Evolutionary conservation across 208 protist species (phyloP).

Genomic region (Polymyxa betae): DNA sequence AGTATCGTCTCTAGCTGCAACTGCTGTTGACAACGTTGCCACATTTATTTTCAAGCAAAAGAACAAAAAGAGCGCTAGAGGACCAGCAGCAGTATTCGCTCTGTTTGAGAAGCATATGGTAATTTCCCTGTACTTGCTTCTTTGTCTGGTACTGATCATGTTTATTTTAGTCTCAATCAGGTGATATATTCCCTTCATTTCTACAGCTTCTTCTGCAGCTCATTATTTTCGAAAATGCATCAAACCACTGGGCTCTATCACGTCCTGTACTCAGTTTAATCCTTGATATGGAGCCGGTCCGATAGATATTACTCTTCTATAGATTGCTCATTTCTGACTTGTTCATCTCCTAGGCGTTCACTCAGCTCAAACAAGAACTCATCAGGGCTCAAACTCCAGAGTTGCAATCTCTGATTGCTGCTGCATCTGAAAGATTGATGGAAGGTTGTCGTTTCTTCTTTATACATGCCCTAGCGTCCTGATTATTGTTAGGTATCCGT

Average conservation of each 20-base stretch:
- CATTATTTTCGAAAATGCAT: neutral
- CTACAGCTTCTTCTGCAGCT: neutral
- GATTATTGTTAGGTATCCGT: neutral
- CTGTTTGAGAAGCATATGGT: slow-evolving; percentile 4
- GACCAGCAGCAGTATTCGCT: neutral
- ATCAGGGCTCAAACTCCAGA: neutral
- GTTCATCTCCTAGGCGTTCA: neutral
- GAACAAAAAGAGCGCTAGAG: neutral
- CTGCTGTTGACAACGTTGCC: slow-evolving; percentile 38
- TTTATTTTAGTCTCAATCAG: neutral
- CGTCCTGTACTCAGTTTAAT: slow-evolving; percentile 9
- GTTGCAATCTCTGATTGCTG: neutral
- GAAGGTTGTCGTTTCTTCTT: too few relatives aligned
- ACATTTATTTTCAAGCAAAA: slow-evolving; percentile 51
- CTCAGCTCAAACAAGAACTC: slow-evolving; percentile 14
- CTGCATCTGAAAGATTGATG: neutral
- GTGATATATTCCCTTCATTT: neutral
- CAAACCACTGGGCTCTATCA: slow-evolving; percentile 16
- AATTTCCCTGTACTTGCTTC: neutral
- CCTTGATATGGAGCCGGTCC: neutral
- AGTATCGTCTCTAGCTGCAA: slow-evolving; percentile 19
- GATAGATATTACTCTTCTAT: neutral
- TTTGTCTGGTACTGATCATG: neutral
- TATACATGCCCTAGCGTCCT: too few relatives aligned
- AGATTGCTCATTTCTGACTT: neutral